Evolutionary conservation across 345 rosid genomes (phyloP), one percentile per base, ranked within the genome.

Genomic region (Citrus hindsii): DNA sequence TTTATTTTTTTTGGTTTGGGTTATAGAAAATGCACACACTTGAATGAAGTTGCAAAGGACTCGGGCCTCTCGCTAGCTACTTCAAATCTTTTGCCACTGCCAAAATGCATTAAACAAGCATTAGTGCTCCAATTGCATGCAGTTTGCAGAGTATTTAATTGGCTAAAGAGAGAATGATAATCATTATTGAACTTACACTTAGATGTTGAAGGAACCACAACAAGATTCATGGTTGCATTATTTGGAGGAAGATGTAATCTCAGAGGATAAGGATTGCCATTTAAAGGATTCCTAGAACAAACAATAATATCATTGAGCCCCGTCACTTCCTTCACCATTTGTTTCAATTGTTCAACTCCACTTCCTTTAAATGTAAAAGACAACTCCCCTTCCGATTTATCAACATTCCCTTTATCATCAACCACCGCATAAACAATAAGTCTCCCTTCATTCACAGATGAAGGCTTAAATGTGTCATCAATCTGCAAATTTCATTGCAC

Each of bases 161-260:
- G 7, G 30, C 13, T 60, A 60, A 25, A 60, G 16, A 60, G 32
- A 25, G 51, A 60, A 60, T 60, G 32, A 60, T 30, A 2, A 30
- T 60, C 27, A 60, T 4, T 5, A 37, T 24, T 37, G 16, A 38
- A 25, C 73, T 80, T 69, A 91, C 92, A 90, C 84, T 79, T 64
- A 37, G 88, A 84, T 56, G 87, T 80, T 16, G 89, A 83, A 22
- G 92, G 97, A 82, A 94, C 88, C 71, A 97, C 79, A 61, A 97
- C 87, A 22, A 97, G 90, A 24, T 90, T 89, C 98, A 97, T 91
- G 42, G 79, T 81, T 18, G 91, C 83, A 72, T 90, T 94, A 82
- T 92, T 92, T 53, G 99, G 98, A 82, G 99, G 99, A 73, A 97
- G 98, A 82, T 93, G 97, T 77, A 97, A 86, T 35, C 91, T 89